Percentiles rank a stretch among this genome's conserved stretches.
phyloP scores from a whole-genome alignment of 345 rosid genomes.

The Geranium rotundifolium region DNA sequence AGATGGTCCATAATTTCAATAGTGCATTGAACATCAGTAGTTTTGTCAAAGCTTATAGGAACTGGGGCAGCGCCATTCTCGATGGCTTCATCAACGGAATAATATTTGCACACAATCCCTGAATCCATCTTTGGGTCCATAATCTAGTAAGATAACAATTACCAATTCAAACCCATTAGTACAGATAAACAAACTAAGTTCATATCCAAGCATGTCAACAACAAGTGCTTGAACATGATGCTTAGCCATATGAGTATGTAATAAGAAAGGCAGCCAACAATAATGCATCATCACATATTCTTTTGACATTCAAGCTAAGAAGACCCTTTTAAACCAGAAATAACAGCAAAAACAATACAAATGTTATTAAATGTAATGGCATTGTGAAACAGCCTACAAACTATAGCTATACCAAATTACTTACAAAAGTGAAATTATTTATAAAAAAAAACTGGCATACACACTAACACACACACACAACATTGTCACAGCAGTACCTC shows the following conservation, averaged over 20 bases:
- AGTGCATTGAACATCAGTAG: conserved; percentile 54
- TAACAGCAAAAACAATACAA: not conserved
- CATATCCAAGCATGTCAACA: not conserved
- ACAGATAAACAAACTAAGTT: not conserved
- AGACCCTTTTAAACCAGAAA: not conserved
- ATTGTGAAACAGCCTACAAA: not conserved
- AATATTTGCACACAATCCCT: conserved; percentile 64
- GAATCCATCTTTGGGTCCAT: conserved; percentile 99
- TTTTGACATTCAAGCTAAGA: not conserved
- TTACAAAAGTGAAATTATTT: not conserved
- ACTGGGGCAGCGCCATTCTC: conserved; percentile 79
- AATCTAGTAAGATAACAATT: conserved; percentile 32
- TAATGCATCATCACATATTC: not conserved
- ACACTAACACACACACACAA: not conserved
- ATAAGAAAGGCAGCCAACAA: conserved; percentile 1
- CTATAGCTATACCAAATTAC: no score
- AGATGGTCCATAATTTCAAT: conserved; percentile 96
- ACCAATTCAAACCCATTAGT: conserved; percentile 1
- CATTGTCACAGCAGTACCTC: conserved; percentile 44
- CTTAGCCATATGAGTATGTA: not conserved
- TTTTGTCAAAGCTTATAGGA: conserved; percentile 58
- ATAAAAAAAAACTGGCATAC: not conserved
- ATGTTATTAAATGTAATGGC: not conserved
- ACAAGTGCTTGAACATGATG: not conserved
- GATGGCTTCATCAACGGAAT: conserved; percentile 87